Evolutionary conservation across 345 rosid genomes (phyloP), one percentile per base, ranked within the genome.

Genomic region (Gossypium sturtianum): DNA sequence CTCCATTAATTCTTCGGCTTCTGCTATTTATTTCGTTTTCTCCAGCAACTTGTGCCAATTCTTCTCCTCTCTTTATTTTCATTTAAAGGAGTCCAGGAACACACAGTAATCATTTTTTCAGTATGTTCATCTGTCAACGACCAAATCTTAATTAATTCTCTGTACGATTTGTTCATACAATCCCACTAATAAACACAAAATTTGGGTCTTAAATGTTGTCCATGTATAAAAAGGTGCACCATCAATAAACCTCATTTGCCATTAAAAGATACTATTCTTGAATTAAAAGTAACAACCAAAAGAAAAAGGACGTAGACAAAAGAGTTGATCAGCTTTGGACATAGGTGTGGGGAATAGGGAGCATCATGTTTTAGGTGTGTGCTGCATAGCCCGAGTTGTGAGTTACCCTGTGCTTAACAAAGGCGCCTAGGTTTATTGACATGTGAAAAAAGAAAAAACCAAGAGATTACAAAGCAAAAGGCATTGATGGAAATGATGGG

Each of bases 311-410:
- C 4, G 2, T 51, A 51, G 17, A 51, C 54, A 56, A 56, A 56
- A 56, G 9, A 52, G 25, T 9, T 20, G 44, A 8, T 62, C 27
- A 4, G n/a, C 71, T 29, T 71, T 63, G n/a, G 17, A 4, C n/a
- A 51, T 3, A 52, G 2, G 57, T 52, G 57, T 6, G 8, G n/a
- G n/a, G 20, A 52, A 17, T 52, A 52, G 56, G 56, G 57, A 78
- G 76, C 78, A 59, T 74, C 20, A 27, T 48, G 64, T 41, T 52
- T n/a, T 52, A 20, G 38, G 59, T 41, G 52, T 49, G 25, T 59
- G 34, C 38, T 34, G 22, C 9, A 19, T 52, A 15, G 20, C 20
- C 9, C 57, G 3, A 9, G 27, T 34, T 34, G 41, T 34, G 38
- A 34, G 38, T 34, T 34, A 4, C 6, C 6, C 6, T 34, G 38